Percentiles rank a stretch among this genome's conserved stretches.
Evolutionary conservation across 805 yeast genomes (phyloP).

Genomic region (Komagataella pastoris): DNA sequence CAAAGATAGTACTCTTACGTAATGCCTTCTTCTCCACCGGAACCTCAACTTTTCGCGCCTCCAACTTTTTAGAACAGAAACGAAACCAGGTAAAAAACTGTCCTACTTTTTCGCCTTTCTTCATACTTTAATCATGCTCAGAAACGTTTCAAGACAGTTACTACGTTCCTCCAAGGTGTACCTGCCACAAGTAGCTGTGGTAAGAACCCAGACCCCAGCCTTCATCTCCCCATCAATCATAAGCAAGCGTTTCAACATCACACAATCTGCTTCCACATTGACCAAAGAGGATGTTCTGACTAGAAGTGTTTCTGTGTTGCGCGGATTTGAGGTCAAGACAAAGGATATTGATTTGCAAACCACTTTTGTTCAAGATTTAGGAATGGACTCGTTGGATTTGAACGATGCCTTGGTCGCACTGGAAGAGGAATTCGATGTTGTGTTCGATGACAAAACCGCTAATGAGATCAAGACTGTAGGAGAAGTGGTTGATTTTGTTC

Average conservation of each 20-base stretch:
- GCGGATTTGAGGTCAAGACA: slow-evolving; percentile 30
- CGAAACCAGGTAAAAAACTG: neutral
- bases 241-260: slow-evolving; percentile 4
- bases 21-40: neutral
- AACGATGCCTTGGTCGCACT: slow-evolving; percentile 94
- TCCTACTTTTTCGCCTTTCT: neutral
- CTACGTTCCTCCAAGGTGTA: neutral
- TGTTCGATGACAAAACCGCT: slow-evolving; percentile 24
- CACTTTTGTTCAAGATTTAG: slow-evolving; percentile 54
- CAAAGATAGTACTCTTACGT: neutral
- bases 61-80: neutral
- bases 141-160: neutral
- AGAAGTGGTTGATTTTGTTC: slow-evolving; percentile 43
- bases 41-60: neutral
- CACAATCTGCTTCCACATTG: slow-evolving; percentile 41
- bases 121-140: slow-evolving; percentile 1
- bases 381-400: slow-evolving; percentile 88
- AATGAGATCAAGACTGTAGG: slow-evolving; percentile 50
- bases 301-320: slow-evolving; percentile 71
- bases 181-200: neutral
- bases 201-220: slow-evolving; percentile 1
- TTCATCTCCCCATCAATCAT: slow-evolving; percentile 4
- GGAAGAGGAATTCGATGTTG: slow-evolving; percentile 41
- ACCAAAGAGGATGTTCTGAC: slow-evolving; percentile 68
- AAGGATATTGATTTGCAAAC: slow-evolving; percentile 21